Percentiles rank a stretch among this genome's conserved stretches.
phyloP scores from a whole-genome alignment of 768 basidiomycete genomes.

The Boletus eberwhitei region DNA sequence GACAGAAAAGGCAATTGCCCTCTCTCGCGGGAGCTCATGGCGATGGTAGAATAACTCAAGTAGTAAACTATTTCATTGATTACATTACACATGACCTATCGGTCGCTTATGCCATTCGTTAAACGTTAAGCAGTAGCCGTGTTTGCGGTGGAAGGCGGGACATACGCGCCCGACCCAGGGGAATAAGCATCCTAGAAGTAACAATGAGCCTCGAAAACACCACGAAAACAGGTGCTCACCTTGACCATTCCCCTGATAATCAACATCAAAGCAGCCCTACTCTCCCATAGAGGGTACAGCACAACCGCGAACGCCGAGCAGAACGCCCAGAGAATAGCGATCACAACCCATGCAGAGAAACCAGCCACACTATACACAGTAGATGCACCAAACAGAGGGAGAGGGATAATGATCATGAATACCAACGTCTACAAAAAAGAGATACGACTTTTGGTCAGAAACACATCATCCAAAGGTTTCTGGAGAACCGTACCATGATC shows the following conservation, averaged over 20 bases:
- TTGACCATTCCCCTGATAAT: slow-evolving; percentile 63
- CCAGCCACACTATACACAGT: slow-evolving; percentile 65
- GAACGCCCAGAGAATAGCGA: slow-evolving; percentile 86
- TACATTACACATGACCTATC: neutral
- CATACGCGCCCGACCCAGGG: slow-evolving; percentile 40
- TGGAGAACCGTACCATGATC: slow-evolving; percentile 46
- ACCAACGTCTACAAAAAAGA: slow-evolving; percentile 45
- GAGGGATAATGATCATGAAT: slow-evolving; percentile 71
- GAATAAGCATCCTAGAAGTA: slow-evolving; percentile 39
- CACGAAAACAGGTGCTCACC: slow-evolving; percentile 34
- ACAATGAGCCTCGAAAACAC: neutral
- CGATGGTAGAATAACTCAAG: neutral
- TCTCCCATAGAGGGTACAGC: slow-evolving; percentile 85
- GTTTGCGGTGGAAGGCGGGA: slow-evolving; percentile 4
- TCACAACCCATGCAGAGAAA: slow-evolving; percentile 73
- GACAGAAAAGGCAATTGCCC: slow-evolving; percentile 14
- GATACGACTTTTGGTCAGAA: neutral
- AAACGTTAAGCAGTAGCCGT: neutral
- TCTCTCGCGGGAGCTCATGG: neutral
- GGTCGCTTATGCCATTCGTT: neutral
- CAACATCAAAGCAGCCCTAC: slow-evolving; percentile 56
- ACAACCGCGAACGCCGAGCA: slow-evolving; percentile 72
- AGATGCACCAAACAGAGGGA: slow-evolving; percentile 82
- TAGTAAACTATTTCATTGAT: neutral
- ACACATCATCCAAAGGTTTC: neutral